phyloP scores from a whole-genome alignment of 2,329 filamentous ascomycete genomes.

The Penicillium sp. region DNA sequence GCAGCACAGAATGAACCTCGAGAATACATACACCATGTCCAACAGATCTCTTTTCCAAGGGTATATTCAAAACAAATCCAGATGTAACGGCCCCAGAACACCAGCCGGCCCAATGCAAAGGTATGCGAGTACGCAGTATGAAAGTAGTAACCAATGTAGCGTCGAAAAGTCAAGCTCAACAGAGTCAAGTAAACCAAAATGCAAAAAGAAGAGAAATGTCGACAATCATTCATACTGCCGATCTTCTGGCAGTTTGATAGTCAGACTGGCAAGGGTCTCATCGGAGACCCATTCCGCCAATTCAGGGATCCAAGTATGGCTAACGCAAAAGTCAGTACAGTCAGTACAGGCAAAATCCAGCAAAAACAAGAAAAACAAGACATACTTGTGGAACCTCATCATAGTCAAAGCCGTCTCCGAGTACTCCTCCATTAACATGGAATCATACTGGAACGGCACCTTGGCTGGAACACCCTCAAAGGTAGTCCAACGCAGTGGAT shows the following conservation, averaged over 20 bases:
- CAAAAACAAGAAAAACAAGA: conserved; percentile 3
- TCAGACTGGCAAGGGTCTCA: conserved; percentile 14
- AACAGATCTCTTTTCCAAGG: background rate
- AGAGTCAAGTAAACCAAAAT: background rate
- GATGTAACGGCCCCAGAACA: background rate
- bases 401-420: conserved; percentile 31
- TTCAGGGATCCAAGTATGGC: conserved; percentile 36
- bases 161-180: background rate
- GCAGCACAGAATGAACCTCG: background rate
- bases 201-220: background rate
- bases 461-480: conserved; percentile 69
- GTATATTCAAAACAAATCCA: background rate
- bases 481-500: conserved; percentile 65
- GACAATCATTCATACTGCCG: conserved; percentile 14
- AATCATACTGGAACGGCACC: conserved; percentile 53
- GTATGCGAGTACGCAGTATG: background rate
- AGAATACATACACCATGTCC: background rate
- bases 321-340: conserved; percentile 19
- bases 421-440: conserved; percentile 40
- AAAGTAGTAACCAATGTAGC: background rate
- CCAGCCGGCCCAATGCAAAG: background rate
- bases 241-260: conserved; percentile 3
- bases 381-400: conserved; percentile 37
- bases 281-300: conserved; percentile 33
- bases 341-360: too few species aligned